A percentile compares a stretch with the other conserved stretches of the same genome.
These are phyloP conservation scores for Orbilia javanica DNA, from an alignment of 2,329 filamentous ascomycete genomes.

Conservation along the genomic window DNA sequence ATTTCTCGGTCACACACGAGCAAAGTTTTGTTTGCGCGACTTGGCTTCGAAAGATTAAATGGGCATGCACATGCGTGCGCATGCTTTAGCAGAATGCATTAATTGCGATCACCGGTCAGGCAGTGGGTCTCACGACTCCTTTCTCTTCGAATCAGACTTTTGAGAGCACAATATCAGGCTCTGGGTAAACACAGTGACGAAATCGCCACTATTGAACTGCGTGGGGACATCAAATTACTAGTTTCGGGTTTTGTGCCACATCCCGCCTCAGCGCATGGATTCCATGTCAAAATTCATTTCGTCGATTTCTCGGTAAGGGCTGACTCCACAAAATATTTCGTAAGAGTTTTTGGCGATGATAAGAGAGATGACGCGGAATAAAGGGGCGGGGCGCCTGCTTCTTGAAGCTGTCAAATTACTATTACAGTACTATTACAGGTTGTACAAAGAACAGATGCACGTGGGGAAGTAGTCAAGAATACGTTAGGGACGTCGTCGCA, in stretches of 20 bases:
- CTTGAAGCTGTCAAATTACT: slow-evolving; percentile 10
- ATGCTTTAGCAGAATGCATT: slow-evolving; percentile 3
- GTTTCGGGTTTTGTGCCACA: slow-evolving; percentile 36
- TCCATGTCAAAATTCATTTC: slow-evolving; percentile 39
- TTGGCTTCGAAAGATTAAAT: slow-evolving; percentile 11
- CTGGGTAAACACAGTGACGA: slow-evolving; percentile 7
- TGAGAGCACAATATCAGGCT: slow-evolving; percentile 1
- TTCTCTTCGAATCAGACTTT: slow-evolving; percentile 1
- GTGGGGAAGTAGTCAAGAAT: slow-evolving; percentile 1
- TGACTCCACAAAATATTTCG: slow-evolving; percentile 9
- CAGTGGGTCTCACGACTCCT: slow-evolving; percentile 23
- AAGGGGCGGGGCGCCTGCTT: slow-evolving; percentile 15
- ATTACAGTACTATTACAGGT: slow-evolving; percentile 9
- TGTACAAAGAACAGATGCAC: background rate
- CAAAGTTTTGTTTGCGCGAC: slow-evolving; percentile 16
- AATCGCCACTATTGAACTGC: slow-evolving; percentile 10
- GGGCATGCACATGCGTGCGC: background rate
- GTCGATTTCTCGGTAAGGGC: slow-evolving; percentile 6
- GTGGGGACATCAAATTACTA: slow-evolving; percentile 22
- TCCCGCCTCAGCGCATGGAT: slow-evolving; percentile 25
- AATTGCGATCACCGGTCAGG: slow-evolving; percentile 45
- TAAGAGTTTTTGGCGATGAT: slow-evolving; percentile 27
- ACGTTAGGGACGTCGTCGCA: slow-evolving; percentile 1
- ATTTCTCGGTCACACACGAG: slow-evolving; percentile 29
- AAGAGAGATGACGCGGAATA: slow-evolving; percentile 27